Conservation (phyloP, 2,329 filamentous ascomycete species). For the Alternaria triticimaculans region DNA sequence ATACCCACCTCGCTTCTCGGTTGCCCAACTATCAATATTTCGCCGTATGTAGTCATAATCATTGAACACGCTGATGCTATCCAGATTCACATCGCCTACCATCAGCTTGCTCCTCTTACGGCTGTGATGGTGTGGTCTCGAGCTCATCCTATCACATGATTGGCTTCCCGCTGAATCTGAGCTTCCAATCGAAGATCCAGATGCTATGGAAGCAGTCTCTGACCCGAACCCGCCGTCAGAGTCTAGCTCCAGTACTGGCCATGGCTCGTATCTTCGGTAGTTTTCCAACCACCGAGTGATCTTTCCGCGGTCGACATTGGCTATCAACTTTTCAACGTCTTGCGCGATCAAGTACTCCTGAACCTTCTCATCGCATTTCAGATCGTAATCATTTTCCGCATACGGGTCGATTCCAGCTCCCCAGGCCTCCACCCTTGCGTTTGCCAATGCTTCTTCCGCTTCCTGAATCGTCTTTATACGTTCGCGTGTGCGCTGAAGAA, state of each 20-base stretch:
- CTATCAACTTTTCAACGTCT: neutral
- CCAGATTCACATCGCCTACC: neutral
- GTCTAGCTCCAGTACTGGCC: neutral
- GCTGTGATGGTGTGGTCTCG: neutral
- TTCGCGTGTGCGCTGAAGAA: neutral
- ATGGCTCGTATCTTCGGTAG: neutral
- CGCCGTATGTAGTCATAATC: neutral
- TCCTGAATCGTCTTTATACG: rapidly evolving
- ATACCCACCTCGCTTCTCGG: neutral
- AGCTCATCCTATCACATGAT: neutral
- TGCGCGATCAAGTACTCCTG: neutral
- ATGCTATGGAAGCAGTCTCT: neutral
- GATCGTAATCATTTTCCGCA: neutral
- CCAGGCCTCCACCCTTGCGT: rapidly evolving
- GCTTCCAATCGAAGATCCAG: neutral
- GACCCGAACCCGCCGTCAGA: neutral
- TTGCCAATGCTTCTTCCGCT: rapidly evolving
- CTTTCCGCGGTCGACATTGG: neutral
- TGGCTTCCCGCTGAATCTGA: neutral
- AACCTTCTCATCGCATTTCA: neutral
- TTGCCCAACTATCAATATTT: neutral
- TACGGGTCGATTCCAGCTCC: neutral
- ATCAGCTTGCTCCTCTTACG: neutral
- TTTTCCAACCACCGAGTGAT: neutral
- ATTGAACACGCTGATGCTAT: neutral